Evolutionary conservation across 2,329 filamentous ascomycete species (phyloP), one percentile per base, ranked within the genome.

Genomic region (Microascus cirrosus): DNA sequence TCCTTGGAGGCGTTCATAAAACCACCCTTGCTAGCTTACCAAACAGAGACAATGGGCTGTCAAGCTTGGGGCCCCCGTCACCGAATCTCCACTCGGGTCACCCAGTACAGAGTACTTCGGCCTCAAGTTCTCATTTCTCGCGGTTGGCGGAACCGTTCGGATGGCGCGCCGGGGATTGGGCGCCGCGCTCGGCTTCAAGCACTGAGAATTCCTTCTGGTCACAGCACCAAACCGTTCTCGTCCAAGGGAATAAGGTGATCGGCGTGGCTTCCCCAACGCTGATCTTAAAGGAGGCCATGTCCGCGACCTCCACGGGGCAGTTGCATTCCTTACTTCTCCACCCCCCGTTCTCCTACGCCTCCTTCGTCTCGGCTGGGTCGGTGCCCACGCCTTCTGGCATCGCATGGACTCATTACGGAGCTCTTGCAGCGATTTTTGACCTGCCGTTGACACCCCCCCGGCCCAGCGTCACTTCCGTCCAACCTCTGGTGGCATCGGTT

Each of bases 241-340:
- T 95, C 90, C 63, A 95, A 92, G 75, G 94, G 94, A 61, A 94
- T 88, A 67, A 94, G 89, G 67, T 86, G 45, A 50, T 50, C 45
- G 45, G 22, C 45, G 22, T 11, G 2, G 45, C n/a, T 50, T 50
- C 45, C 22, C 45, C 45, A 22, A 22, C 22, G 45, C 20, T 50
- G 45, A 50, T 50, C 45, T 50, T 50, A 11, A 50, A 50, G 45
- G 45, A 50, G 45, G 10, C 45, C n/a, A 50, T 24, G 45, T 50
- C 45, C 45, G 12, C 45, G 45, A 50, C n/a, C 12, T 50, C 18
- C n/a, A 3, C 36, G 36, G 7, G 45, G n/a, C 45, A 6, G 45
- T n/a, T 45, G 45, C 45, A 3, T 50, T 20, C 45, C 12, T 6
- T 22, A 3, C 45, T 20, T 50, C 22, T 24, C 20, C 42, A 10